phyloP scores from a whole-genome alignment of 495 filamentous ascomycete genomes.

The Penicillium robsamsonii region DNA sequence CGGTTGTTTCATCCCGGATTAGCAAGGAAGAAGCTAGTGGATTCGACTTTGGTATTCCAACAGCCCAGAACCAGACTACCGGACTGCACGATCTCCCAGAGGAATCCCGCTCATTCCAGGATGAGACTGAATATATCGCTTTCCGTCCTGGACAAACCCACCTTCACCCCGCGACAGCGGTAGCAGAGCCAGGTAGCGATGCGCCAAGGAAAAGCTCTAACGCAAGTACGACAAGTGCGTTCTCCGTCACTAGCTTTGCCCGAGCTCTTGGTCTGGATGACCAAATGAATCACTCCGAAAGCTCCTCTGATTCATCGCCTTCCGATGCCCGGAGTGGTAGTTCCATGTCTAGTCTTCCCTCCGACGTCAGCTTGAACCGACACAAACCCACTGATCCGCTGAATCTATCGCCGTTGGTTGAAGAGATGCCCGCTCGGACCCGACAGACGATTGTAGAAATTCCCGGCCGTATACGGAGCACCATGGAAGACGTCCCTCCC shows the following conservation, averaged over 20 bases:
- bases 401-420: conserved; percentile 37
- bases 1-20: conserved; percentile 19
- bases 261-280: conserved; percentile 42
- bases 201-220: conserved; percentile 31
- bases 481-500: conserved; percentile 33
- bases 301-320: conserved; percentile 67
- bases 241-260: conserved; percentile 42
- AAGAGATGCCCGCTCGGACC: conserved; percentile 32
- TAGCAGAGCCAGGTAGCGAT: conserved; percentile 14
- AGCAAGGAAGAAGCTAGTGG: conserved; percentile 31
- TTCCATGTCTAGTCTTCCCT: conserved; percentile 63
- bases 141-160: conserved; percentile 15
- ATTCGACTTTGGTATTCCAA: conserved; percentile 31
- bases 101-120: conserved; percentile 4
- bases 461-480: conserved; percentile 20
- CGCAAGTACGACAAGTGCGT: conserved; percentile 31
- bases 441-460: conserved; percentile 23
- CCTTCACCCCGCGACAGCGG: conserved; percentile 17
- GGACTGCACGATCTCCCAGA: conserved; percentile 26
- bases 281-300: conserved; percentile 49
- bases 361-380: conserved; percentile 36
- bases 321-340: conserved; percentile 66
- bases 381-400: conserved; percentile 34
- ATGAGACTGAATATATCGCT: conserved; percentile 4
- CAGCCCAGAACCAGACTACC: background rate